Conservation (phyloP, 1,284 basidiomycete genomes). For the Cutaneotrichosporon sp. region DNA sequence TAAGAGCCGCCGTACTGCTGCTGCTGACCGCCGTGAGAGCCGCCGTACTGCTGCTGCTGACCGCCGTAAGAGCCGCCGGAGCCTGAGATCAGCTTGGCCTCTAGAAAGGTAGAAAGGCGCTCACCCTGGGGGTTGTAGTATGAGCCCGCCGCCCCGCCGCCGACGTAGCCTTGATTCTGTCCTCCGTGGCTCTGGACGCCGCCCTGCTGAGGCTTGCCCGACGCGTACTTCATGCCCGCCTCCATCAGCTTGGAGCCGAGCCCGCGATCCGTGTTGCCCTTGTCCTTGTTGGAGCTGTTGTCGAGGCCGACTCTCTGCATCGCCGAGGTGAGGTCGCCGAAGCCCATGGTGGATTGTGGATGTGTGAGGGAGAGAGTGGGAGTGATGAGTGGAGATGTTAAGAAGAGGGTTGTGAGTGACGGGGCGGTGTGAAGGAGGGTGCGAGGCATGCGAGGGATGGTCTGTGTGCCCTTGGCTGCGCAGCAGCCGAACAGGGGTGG, state of each 20-base stretch:
- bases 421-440: background rate
- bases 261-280: background rate
- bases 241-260: background rate
- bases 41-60: background rate
- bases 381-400: background rate
- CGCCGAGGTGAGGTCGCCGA: background rate
- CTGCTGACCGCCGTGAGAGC: background rate
- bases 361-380: background rate
- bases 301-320: background rate
- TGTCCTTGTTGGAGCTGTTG: background rate
- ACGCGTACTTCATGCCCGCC: slow-evolving; percentile 1
- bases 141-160: background rate
- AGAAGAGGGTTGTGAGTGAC: background rate
- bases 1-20: background rate
- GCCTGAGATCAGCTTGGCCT: too few relatives aligned
- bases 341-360: background rate
- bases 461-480: too few relatives aligned
- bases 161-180: background rate
- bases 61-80: too few relatives aligned
- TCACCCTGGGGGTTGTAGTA: background rate
- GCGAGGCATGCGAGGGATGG: too few relatives aligned
- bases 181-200: background rate
- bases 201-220: background rate
- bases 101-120: too few relatives aligned
- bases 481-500: too few relatives aligned